A percentile compares a stretch with the other conserved stretches of the same genome.
Evolutionary conservation across 441 rosid genomes (phyloP).

Genomic region (Erodium texanum): DNA sequence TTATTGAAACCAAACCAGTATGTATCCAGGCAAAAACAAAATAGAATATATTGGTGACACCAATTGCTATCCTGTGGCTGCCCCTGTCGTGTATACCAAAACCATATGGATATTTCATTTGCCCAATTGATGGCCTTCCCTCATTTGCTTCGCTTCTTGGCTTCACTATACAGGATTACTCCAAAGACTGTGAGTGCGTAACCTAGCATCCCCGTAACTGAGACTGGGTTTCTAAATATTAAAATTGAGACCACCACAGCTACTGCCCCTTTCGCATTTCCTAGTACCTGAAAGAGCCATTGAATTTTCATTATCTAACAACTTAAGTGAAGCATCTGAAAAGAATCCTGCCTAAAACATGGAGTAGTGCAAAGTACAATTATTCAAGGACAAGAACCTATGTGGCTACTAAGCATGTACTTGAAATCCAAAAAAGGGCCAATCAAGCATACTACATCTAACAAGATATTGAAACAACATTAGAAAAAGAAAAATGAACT

Average conservation of each 20-base stretch:
- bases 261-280: conserved; percentile 66
- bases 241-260: conserved; percentile 60
- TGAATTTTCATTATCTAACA: neutral
- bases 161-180: conserved; percentile 63
- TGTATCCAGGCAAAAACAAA: no score
- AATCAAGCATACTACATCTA: no score
- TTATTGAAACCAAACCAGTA: no score
- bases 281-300: conserved; percentile 40
- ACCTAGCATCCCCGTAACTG: conserved; percentile 67
- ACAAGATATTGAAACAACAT: no score
- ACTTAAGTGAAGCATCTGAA: neutral
- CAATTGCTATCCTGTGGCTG: no score
- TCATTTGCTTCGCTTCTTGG: conserved; percentile 52
- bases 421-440: neutral
- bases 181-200: no score
- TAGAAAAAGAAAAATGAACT: no score
- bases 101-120: no score
- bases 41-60: no score
- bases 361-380: neutral
- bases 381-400: neutral
- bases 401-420: neutral
- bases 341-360: neutral
- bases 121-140: no score
- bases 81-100: no score
- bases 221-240: conserved; percentile 57